phyloP scores from a whole-genome alignment of 805 yeast species.

The Cyberlindnera nakhonratchasimensis region DNA sequence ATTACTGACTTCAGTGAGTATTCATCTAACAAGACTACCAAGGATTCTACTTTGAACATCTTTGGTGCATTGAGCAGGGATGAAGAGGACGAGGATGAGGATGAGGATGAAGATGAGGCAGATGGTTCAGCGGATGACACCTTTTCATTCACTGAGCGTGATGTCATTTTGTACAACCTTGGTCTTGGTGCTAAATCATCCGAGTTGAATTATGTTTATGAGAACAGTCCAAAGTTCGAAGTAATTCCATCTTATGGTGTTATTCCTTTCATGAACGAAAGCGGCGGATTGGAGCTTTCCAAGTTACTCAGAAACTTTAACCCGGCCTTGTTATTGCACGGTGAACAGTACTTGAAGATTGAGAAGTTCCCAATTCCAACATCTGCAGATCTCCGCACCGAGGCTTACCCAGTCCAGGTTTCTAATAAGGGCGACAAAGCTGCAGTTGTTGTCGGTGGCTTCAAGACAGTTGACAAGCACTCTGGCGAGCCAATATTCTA shows the following conservation, averaged over 20 bases:
- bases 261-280: constrained; percentile 73
- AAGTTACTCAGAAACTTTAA: constrained; percentile 74
- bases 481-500: constrained; percentile 71
- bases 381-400: constrained; percentile 58
- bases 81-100: constrained; percentile 33
- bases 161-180: constrained; percentile 78
- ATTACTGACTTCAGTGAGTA: constrained; percentile 61
- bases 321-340: constrained; percentile 87
- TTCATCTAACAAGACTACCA: constrained; percentile 54
- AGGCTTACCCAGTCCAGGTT: constrained; percentile 65
- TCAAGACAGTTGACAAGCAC: constrained; percentile 60
- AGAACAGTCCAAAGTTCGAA: constrained; percentile 71
- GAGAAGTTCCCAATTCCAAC: constrained; percentile 77
- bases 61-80: constrained; percentile 53
- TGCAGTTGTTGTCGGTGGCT: constrained; percentile 66
- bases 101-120: constrained; percentile 45
- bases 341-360: constrained; percentile 87
- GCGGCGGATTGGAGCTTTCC: constrained; percentile 53
- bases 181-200: constrained; percentile 82
- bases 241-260: constrained; percentile 89
- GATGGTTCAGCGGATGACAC: constrained; percentile 40
- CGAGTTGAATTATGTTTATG: constrained; percentile 79
- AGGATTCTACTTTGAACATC: constrained; percentile 79
- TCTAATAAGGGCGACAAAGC: constrained; percentile 86
- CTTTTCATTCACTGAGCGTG: constrained; percentile 61